Evolutionary conservation across 2,329 filamentous ascomycete species (phyloP), one percentile per base, ranked within the genome.

Genomic region (Pseudogymnoascus sp.): DNA sequence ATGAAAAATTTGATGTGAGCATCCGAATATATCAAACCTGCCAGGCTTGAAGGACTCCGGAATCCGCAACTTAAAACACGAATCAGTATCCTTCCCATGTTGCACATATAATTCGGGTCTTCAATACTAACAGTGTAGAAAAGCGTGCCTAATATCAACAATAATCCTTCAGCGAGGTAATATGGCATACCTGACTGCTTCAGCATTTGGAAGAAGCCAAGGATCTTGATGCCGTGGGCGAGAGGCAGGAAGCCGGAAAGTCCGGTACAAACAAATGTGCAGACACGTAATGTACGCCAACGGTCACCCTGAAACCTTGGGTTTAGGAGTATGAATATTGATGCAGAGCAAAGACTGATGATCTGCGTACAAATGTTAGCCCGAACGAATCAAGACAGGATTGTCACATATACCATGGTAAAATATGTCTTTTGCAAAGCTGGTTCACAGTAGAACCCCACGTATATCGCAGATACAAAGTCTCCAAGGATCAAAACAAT

Each of bases 401-500:
- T 60, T 14, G 59, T 28, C 18, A n/a, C 43, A 21, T 53, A 23
- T 65, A 78, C 75, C 72, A 75, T 74, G 11, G 65, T 63, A 68
- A 73, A 77, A 65, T 78, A 77, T 1, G 71, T 59, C 23, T 63
- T 70, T 46, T 73, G 71, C 43, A 75, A 63, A 6, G 42, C 28
- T n/a, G 68, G 68, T 64, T 76, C 75, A 63, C 75, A 77, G 63
- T 74, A 77, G 63, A 78, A 79, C 6, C 71, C 69, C 38, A 77
- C 70, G 62, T 78, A 78, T n/a, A 77, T 67, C 2, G 75, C 75
- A 5, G 74, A 74, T 28, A 77, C 65, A 56, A 79, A 77, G 36
- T 70, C 72, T 1, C 75, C 76, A 14, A 77, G 59, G 21, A 74
- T 78, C 46, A 76, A 69, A 9, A 75, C 60, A 16, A 77, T 65